Evolutionary conservation across 129 eudicot species (phyloP).

Genomic region (Chrysanthemum makinoi): DNA sequence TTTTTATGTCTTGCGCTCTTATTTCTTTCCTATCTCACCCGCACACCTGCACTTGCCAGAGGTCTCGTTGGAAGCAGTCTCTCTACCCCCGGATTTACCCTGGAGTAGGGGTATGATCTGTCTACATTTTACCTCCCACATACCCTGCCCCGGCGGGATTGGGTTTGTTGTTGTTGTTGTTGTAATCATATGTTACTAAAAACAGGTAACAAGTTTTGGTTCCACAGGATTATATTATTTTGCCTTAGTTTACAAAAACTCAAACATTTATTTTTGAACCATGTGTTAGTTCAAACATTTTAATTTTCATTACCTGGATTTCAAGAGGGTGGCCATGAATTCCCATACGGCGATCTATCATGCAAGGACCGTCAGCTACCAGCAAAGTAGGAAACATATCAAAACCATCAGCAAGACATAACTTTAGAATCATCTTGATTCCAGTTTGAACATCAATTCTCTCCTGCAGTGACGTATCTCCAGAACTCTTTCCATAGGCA

Average conservation of each 20-base stretch:
- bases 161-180: not conserved
- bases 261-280: not conserved
- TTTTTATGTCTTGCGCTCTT: too few species aligned
- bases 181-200: not conserved
- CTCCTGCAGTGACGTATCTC: constrained; percentile 58
- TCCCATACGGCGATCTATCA: constrained; percentile 92
- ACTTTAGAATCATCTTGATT: constrained; percentile 59
- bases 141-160: too few species aligned
- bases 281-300: not conserved
- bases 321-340: constrained; percentile 85
- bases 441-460: constrained; percentile 84
- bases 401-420: constrained; percentile 78
- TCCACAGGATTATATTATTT: not conserved
- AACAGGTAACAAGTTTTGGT: not conserved
- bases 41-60: too few species aligned
- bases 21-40: too few species aligned
- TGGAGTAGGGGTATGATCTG: too few species aligned
- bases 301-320: constrained; percentile 51
- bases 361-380: constrained; percentile 87
- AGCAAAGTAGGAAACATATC: constrained; percentile 82
- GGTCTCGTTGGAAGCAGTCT: too few species aligned
- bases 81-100: too few species aligned
- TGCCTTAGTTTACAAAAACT: not conserved
- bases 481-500: constrained; percentile 71
- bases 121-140: too few species aligned